These are phyloP conservation scores for Dactylellina leptospora DNA, from an alignment of 2,329 filamentous ascomycete genomes.

Conservation along the genomic window DNA sequence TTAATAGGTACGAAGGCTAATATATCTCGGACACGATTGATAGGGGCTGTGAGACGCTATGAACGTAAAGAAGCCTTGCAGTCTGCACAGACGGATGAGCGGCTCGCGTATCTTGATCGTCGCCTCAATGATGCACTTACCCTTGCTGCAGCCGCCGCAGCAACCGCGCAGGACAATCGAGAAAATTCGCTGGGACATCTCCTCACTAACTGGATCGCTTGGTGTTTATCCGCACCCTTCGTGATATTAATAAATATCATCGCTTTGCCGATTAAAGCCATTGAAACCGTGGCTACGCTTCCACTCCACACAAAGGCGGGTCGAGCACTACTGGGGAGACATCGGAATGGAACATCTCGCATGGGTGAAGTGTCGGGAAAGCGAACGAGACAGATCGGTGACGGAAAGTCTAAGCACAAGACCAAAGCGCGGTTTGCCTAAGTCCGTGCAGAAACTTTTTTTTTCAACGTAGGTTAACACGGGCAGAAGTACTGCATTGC, in stretches of 20 bases:
- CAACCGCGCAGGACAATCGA: slow-evolving; percentile 48
- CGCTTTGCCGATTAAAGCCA: slow-evolving; percentile 33
- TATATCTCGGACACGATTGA: too few relatives aligned
- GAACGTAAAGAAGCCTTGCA: slow-evolving; percentile 85
- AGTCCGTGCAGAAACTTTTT: too few relatives aligned
- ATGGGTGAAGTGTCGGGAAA: slow-evolving; percentile 30
- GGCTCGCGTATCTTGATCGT: slow-evolving; percentile 75
- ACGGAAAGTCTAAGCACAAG: slow-evolving; percentile 44
- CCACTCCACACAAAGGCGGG: slow-evolving; percentile 40
- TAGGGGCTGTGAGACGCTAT: slow-evolving; percentile 80
- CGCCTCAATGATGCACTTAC: slow-evolving; percentile 79
- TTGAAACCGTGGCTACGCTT: slow-evolving; percentile 40
- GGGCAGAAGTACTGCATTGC: too few relatives aligned
- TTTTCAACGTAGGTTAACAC: too few relatives aligned
- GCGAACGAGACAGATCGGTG: slow-evolving; percentile 38
- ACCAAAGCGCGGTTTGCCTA: slow-evolving; percentile 44
- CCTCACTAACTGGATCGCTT: slow-evolving; percentile 39
- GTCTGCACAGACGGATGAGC: slow-evolving; percentile 77
- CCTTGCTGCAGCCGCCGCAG: slow-evolving; percentile 75
- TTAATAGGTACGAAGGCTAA: background rate
- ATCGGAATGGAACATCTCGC: slow-evolving; percentile 37
- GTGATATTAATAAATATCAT: slow-evolving; percentile 44
- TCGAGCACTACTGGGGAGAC: slow-evolving; percentile 41
- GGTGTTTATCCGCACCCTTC: slow-evolving; percentile 46
- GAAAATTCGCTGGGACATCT: slow-evolving; percentile 32